phyloP scores from a whole-genome alignment of 2,329 filamentous ascomycete species.

The Aspergillaceae sp. region DNA sequence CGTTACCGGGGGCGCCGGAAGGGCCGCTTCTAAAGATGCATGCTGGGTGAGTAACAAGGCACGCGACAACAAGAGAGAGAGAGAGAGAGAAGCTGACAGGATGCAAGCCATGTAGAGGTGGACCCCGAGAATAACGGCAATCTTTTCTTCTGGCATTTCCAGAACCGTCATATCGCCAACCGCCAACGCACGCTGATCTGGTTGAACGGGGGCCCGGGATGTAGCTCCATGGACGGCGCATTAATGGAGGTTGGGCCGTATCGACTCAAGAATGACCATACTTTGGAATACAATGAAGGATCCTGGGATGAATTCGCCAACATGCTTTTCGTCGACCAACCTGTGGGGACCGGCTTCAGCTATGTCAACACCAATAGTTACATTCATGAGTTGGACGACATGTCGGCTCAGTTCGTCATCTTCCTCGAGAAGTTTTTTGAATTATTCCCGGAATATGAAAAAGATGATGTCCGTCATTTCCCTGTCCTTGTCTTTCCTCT shows the following conservation, averaged over 20 bases:
- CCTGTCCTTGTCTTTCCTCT: background rate
- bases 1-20: constrained; percentile 73
- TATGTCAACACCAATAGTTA: constrained; percentile 88
- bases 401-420: constrained; percentile 77
- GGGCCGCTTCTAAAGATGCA: constrained; percentile 88
- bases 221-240: constrained; percentile 93
- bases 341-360: constrained; percentile 92
- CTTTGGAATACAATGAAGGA: constrained; percentile 76
- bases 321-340: constrained; percentile 91
- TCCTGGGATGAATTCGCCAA: constrained; percentile 99
- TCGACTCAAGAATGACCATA: constrained; percentile 63
- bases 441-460: constrained; percentile 82
- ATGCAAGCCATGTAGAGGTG: constrained; percentile 76
- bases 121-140: constrained; percentile 79
- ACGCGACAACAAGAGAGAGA: background rate
- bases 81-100: background rate
- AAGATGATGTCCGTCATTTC: constrained; percentile 67
- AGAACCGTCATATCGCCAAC: constrained; percentile 92
- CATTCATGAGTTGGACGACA: constrained; percentile 72
- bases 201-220: constrained; percentile 94
- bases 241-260: constrained; percentile 97
- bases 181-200: constrained; percentile 86
- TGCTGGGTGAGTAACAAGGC: constrained; percentile 68
- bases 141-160: constrained; percentile 97
- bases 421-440: constrained; percentile 90